Base-by-base conservation (phyloP, 345 rosid species). In the Hibiscus mutabilis region DNA sequence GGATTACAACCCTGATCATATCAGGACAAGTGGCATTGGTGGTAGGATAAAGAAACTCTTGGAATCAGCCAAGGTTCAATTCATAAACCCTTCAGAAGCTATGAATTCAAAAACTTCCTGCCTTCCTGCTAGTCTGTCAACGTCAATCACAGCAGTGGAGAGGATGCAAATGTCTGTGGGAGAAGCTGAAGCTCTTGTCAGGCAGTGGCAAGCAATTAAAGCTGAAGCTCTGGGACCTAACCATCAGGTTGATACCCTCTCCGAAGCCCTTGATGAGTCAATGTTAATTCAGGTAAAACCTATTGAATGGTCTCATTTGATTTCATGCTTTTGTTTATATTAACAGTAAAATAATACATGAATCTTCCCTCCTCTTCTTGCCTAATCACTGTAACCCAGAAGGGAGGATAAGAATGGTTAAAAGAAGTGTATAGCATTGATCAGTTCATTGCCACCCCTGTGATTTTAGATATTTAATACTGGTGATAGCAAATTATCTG, bases 141-240 rank as follows among this genome's bases (percentile, higher is more conserved):
- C 84, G 25, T 81, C 87, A 11, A 71, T 55, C 35, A 62, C 72
- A 31, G 76, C 73, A 53, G 75, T 75, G 56, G 77, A 82, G 57
- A 85, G 79, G 79, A 89, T 80, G 77, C 81, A 79, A 59, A 95
- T 95, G 97, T 80, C 88, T 66, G 62, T 80, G 53, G 96, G 89
- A 80, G 97, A 95, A 60, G 97, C 99, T 33, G 99, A 95, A 85
- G 82, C 82, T 55, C 92, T 92, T 66, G 93, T 95, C 60, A 84
- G 83, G 82, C 90, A 86, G 72, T 95, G 99, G 99, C 97, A 95
- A 84, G 75, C 84, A 61, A 79, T 84, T 61, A 95, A 95, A 84
- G 97, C 99, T 73, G 90, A 90, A 81, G 95, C 99, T 73, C 83
- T 95, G 73, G 99, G 99, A 65, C 91, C 90, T 6, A 74, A 60